phyloP scores from a whole-genome alignment of 768 basidiomycete species.

The Macrolepiota dolichaula region DNA sequence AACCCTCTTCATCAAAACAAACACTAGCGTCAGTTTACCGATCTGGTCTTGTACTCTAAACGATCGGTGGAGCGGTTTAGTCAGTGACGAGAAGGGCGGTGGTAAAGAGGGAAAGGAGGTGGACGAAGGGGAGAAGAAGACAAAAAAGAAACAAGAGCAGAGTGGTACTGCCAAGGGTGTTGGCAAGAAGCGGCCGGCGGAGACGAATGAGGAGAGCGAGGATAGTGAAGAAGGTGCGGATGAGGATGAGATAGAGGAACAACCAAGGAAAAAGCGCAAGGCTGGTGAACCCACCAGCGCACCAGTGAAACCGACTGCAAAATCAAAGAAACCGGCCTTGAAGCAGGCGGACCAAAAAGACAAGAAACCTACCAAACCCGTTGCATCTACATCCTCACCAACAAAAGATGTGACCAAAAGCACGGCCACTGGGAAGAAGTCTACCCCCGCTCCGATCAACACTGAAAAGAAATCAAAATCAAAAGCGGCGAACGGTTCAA shows the following conservation, averaged over 20 bases:
- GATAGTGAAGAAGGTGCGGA: slow-evolving; percentile 14
- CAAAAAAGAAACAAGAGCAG: background rate
- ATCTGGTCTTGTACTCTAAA: slow-evolving; percentile 86
- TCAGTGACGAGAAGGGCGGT: slow-evolving; percentile 18
- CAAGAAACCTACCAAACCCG: slow-evolving; percentile 20
- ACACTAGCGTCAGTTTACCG: slow-evolving; percentile 78
- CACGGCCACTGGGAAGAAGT: background rate
- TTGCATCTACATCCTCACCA: background rate
- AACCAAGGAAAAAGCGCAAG: slow-evolving; percentile 41
- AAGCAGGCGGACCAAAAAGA: slow-evolving; percentile 15
- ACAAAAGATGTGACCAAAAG: background rate
- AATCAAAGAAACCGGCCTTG: slow-evolving; percentile 18
- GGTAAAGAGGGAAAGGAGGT: slow-evolving; percentile 25
- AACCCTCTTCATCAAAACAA: slow-evolving; percentile 87
- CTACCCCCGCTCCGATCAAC: background rate
- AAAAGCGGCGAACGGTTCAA: slow-evolving; percentile 8
- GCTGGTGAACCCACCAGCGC: slow-evolving; percentile 32
- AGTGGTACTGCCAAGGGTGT: background rate
- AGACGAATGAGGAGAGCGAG: slow-evolving; percentile 14
- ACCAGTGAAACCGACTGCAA: slow-evolving; percentile 14
- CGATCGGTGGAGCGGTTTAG: slow-evolving; percentile 58
- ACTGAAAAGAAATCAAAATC: background rate
- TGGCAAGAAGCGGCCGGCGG: background rate
- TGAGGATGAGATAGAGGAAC: slow-evolving; percentile 28
- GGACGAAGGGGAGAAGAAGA: slow-evolving; percentile 15